Evolutionary conservation across 345 rosid genomes (phyloP).

Genomic region (Melastoma malabathricum): DNA sequence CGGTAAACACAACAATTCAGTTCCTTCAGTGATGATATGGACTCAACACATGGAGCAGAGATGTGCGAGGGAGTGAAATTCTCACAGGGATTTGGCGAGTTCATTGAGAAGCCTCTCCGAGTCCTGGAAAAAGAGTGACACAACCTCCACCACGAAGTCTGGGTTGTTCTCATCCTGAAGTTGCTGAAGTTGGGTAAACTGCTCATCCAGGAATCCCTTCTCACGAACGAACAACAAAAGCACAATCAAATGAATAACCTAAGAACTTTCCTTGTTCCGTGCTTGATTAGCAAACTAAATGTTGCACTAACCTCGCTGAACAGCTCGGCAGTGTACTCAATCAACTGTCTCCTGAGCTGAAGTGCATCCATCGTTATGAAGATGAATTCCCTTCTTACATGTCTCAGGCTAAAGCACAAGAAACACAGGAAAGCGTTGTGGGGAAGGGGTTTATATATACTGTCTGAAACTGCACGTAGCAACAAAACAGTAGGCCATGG

Average conservation of each 20-base stretch:
- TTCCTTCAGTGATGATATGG: neutral
- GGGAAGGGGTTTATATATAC: neutral
- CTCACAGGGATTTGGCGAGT: constrained; percentile 61
- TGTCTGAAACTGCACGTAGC: neutral
- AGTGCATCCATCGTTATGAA: constrained; percentile 26
- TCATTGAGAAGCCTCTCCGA: constrained; percentile 79
- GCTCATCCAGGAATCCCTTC: constrained; percentile 77
- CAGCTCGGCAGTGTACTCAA: constrained; percentile 31
- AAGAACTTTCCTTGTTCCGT: neutral
- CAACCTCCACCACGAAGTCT: constrained; percentile 78
- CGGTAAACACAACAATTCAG: neutral
- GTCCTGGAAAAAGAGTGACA: constrained; percentile 80
- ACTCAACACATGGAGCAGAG: neutral
- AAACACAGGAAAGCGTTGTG: neutral
- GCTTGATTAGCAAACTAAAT: neutral
- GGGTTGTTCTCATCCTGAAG: constrained; percentile 96
- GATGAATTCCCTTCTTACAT: neutral
- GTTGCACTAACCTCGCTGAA: constrained; percentile 31
- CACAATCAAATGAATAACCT: neutral
- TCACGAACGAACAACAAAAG: neutral
- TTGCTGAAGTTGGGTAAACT: constrained; percentile 76
- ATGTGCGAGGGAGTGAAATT: neutral
- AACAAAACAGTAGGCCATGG: neutral
- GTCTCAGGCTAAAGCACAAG: neutral
- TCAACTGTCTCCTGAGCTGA: constrained; percentile 37